phyloP scores from a whole-genome alignment of 306 rosid genomes.

The Rosa chinensis region DNA sequence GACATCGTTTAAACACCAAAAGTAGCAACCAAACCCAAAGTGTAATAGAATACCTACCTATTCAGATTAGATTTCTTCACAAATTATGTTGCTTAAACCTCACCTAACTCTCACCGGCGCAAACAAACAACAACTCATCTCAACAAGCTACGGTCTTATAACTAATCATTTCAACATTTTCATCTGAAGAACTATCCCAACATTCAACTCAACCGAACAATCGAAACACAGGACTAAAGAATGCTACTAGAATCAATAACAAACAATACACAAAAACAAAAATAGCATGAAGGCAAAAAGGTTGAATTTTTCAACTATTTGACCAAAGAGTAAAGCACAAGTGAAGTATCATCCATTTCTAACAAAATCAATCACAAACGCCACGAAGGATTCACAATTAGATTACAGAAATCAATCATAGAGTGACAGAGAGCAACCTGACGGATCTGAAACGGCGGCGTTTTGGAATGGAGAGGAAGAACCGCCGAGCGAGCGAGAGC shows the following conservation, averaged over 20 bases:
- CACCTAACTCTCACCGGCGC: background rate
- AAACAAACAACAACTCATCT: background rate
- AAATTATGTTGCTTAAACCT: background rate
- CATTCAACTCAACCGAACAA: background rate
- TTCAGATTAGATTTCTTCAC: background rate
- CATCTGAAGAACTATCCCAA: background rate
- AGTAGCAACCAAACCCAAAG: background rate
- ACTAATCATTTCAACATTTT: background rate
- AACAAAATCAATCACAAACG: background rate
- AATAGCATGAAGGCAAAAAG: background rate
- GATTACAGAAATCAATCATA: background rate
- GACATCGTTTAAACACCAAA: background rate
- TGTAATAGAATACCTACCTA: background rate
- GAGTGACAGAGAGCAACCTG: slow-evolving; percentile 9
- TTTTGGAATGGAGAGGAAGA: background rate
- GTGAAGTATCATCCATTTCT: slow-evolving; percentile 1
- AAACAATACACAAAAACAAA: background rate
- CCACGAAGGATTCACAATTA: background rate
- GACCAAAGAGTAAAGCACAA: background rate
- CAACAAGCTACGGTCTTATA: background rate
- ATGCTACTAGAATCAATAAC: background rate
- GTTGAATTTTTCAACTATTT: background rate
- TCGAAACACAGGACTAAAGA: background rate
- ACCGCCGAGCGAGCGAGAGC: background rate
- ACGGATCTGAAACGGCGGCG: slow-evolving; percentile 34